Base-by-base conservation (phyloP, 225 moss, liverwort and hornwort species). In the Sphagnum tenellum region DNA sequence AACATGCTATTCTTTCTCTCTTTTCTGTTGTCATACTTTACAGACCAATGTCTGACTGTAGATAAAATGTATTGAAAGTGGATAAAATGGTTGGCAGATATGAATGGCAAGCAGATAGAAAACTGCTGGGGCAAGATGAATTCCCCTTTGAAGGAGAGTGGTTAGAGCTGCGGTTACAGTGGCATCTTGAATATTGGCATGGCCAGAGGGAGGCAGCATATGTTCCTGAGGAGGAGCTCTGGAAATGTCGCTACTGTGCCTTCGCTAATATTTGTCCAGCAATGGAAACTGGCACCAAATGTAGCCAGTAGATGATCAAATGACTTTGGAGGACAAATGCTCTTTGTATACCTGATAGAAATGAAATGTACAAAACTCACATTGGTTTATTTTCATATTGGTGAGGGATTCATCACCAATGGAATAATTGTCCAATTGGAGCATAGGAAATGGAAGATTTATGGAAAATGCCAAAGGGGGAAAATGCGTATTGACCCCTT, bases 71-170 rank as follows among this genome's bases (percentile, higher is more conserved):
- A 29, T 29, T 29, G 29, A 29, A 29, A 29, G 29, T 29, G 29
- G 29, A 29, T 29, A 29, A 29, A 29, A 29, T 61, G 48, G 29
- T 50, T 79, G 64, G 55, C 86, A 93, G 89, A 71, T 96, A 96
- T 60, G 95, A 96, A 70, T 90, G 83, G 95, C 95, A 96, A 87
- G 88, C 78, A 65, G 89, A 96, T 83, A 84, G 88, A 47, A 88
- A 89, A 7, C 71, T 96, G 57, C 70, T 96, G 60, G 92, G 89
- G 52, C 82, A 96, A 70, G 92, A 96, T 61, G 88, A 89, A 72
- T 96, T 96, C 68, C 72, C 67, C 47, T 89, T 80, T 8, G 89
- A 92, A 73, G 79, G 81, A 7, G 95, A 96, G 59, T 96, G 95
- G 92, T 71, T 96, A 68, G 86, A 89, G 60, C 78, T 79, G 65